A percentile compares a stretch with the other conserved stretches of the same genome.
These are phyloP conservation scores for Cyclotella sp. DNA, from an alignment of 108 stramenopile genomes.

Conservation along the genomic window DNA sequence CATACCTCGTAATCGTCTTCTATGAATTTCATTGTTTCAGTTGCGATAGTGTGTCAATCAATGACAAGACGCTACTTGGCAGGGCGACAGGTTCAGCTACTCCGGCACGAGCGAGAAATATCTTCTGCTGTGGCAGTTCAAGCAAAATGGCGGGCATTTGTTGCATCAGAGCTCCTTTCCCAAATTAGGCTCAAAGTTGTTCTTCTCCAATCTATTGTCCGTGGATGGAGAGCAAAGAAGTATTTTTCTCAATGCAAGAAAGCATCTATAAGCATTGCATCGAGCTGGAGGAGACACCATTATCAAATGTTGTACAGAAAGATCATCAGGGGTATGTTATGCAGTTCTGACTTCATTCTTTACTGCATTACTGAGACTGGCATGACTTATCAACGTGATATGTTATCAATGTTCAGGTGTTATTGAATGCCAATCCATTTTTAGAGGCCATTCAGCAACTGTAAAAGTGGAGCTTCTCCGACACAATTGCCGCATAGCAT, in stretches of 20 bases:
- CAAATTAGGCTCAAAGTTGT: neutral
- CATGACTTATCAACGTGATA: neutral
- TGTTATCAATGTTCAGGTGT: neutral
- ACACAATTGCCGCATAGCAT: neutral
- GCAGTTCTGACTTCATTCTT: too few relatives aligned
- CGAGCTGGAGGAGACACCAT: neutral
- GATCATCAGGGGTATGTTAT: neutral
- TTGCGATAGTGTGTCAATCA: neutral
- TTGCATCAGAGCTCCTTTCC: too few relatives aligned
- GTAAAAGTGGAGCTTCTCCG: neutral
- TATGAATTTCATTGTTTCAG: too few relatives aligned
- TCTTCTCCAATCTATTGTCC: neutral
- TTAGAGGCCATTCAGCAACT: neutral
- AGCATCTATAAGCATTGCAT: neutral
- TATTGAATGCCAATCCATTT: neutral
- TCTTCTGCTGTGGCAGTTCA: neutral
- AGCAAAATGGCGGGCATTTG: constrained; percentile 2
- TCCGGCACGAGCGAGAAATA: neutral
- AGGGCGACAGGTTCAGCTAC: neutral
- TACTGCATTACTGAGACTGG: too few relatives aligned
- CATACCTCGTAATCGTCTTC: neutral
- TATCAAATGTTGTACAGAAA: neutral
- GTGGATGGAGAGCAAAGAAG: neutral
- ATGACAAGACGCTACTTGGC: neutral
- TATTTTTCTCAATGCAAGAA: neutral